These are phyloP conservation scores for Cordyceps farinosa DNA, from an alignment of 2,329 filamentous ascomycete species.

Conservation along the genomic window DNA sequence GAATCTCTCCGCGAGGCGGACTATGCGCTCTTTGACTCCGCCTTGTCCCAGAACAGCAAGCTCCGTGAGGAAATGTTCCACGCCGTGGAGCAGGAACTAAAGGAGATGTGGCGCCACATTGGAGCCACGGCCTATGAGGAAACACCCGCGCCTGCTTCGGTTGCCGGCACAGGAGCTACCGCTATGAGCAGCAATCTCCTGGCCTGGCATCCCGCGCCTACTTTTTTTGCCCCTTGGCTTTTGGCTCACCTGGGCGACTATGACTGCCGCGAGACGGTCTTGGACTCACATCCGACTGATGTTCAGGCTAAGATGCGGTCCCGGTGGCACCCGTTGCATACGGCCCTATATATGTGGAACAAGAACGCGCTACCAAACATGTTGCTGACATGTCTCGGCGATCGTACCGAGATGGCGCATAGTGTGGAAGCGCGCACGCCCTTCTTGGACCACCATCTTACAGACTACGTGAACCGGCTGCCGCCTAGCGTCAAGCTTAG, in stretches of 20 bases:
- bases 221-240: too few relatives aligned
- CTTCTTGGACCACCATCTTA: conserved; percentile 33
- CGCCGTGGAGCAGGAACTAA: neutral
- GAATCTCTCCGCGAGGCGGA: conserved; percentile 50
- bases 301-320: conserved; percentile 23
- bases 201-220: neutral
- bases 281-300: conserved; percentile 20
- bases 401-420: conserved; percentile 36
- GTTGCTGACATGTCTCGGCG: conserved; percentile 30
- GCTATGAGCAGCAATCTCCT: neutral
- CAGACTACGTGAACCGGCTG: conserved; percentile 30
- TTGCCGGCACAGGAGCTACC: too few relatives aligned
- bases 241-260: too few relatives aligned
- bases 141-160: too few relatives aligned
- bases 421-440: conserved; percentile 35
- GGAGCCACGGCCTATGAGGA: too few relatives aligned
- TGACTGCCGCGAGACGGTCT: conserved; percentile 4
- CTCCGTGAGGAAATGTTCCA: neutral
- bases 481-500: conserved; percentile 29
- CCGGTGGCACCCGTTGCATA: conserved; percentile 31
- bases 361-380: conserved; percentile 26
- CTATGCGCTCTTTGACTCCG: conserved; percentile 29
- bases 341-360: conserved; percentile 27
- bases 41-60: conserved; percentile 14
- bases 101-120: too few relatives aligned